Conservation (phyloP, 2,329 filamentous ascomycete genomes). For the Aspergillus hortae region DNA sequence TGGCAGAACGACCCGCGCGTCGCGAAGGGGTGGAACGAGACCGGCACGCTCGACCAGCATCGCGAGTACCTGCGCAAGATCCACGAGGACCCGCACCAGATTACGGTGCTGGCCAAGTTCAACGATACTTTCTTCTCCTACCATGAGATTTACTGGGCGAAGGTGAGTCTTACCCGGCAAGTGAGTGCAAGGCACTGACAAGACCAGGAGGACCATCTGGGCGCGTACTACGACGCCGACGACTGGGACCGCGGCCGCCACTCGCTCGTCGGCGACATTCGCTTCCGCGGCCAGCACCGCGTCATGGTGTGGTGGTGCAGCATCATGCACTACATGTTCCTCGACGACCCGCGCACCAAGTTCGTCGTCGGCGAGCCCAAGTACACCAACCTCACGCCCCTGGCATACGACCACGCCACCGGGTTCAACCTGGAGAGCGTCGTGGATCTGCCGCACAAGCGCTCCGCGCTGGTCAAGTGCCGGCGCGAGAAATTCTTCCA, state of each 20-base stretch:
- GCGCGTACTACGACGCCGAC: conserved; percentile 54
- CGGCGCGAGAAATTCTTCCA: conserved; percentile 66
- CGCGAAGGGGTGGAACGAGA: conserved; percentile 74
- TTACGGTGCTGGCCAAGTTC: conserved; percentile 67
- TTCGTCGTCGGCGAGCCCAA: conserved; percentile 63
- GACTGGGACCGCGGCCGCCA: conserved; percentile 60
- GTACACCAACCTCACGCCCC: conserved; percentile 63
- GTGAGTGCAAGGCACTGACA: not conserved
- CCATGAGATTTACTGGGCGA: conserved; percentile 76
- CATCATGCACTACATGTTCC: conserved; percentile 57
- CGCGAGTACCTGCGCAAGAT: conserved; percentile 65
- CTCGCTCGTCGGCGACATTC: conserved; percentile 55
- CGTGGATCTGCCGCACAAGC: conserved; percentile 68
- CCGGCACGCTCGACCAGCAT: conserved; percentile 70
- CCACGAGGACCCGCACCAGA: conserved; percentile 67
- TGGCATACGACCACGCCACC: conserved; percentile 70
- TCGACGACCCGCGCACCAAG: conserved; percentile 55
- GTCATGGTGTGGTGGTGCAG: conserved; percentile 57
- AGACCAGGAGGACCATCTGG: conserved; percentile 55
- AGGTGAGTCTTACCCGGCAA: conserved; percentile 37
- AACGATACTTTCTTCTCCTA: conserved; percentile 70
- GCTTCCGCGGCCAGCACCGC: conserved; percentile 53
- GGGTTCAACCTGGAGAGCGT: conserved; percentile 70
- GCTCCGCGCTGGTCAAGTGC: conserved; percentile 63
- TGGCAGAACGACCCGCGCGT: conserved; percentile 84